Conservation (phyloP, 2,329 filamentous ascomycete genomes). For the Fusarium sp. region DNA sequence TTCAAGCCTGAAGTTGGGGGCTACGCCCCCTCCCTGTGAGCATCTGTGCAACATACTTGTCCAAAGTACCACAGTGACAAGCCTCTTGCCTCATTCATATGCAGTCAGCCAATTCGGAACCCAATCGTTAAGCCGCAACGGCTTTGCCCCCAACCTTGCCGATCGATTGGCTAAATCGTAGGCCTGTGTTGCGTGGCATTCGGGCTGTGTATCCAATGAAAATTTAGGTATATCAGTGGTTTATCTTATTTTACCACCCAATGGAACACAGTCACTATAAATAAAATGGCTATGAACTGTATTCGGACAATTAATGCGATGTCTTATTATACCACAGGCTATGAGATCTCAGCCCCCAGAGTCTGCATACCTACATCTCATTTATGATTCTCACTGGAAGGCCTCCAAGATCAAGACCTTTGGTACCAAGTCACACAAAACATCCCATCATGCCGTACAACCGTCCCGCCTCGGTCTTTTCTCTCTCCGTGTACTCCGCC, state of each 20-base stretch:
- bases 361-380: background rate
- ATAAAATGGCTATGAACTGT: background rate
- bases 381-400: background rate
- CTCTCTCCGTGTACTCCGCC: slow-evolving; percentile 1
- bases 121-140: background rate
- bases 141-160: background rate
- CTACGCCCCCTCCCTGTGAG: background rate
- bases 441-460: background rate
- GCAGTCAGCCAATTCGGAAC: background rate
- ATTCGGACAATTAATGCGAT: too few species aligned
- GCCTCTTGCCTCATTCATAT: background rate
- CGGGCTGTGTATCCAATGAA: background rate
- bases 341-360: background rate
- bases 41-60: background rate
- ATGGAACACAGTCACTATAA: background rate
- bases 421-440: background rate
- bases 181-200: background rate
- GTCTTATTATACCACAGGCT: background rate
- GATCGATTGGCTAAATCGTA: too few species aligned
- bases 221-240: rapidly evolving
- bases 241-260: background rate
- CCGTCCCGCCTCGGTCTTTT: background rate
- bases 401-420: background rate
- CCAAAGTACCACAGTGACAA: background rate
- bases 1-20: background rate